A percentile compares a stretch with the other conserved stretches of the same genome.
Evolutionary conservation across 805 yeast species (phyloP).

Genomic region (Yamadazyma sp.): DNA sequence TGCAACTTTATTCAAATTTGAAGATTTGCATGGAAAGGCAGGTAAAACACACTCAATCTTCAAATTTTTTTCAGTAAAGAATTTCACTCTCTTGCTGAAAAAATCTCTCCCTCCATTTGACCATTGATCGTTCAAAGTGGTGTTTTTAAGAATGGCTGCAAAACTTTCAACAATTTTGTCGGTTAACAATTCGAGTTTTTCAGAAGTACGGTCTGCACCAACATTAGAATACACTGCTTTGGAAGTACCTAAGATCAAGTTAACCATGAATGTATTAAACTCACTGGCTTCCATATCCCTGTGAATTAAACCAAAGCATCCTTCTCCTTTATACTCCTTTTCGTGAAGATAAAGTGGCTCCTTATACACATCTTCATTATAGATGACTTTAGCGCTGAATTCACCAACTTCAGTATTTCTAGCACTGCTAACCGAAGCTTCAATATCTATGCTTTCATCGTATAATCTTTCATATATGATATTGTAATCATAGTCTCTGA

Average conservation of each 20-base stretch:
- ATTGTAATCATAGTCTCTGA: constrained; percentile 5
- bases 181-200: no score
- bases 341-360: constrained; percentile 19
- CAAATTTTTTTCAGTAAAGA: constrained; percentile 46
- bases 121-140: constrained; percentile 50
- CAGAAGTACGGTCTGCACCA: no score
- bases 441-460: background rate
- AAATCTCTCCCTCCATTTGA: constrained; percentile 39
- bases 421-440: no score
- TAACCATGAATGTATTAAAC: constrained; percentile 34
- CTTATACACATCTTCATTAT: background rate
- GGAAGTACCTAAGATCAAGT: constrained; percentile 22
- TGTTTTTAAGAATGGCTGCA: constrained; percentile 46
- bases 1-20: constrained; percentile 52
- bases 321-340: constrained; percentile 9
- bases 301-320: no score
- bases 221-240: constrained; percentile 17
- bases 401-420: no score
- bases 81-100: constrained; percentile 41
- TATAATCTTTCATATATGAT: no score
- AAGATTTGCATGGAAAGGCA: constrained; percentile 64
- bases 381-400: no score
- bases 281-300: constrained; percentile 17
- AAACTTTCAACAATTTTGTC: constrained; percentile 43
- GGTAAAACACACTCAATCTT: constrained; percentile 57